These are phyloP conservation scores for Cochlearia excelsa DNA, from an alignment of 345 rosid genomes.

Conservation along the genomic window DNA sequence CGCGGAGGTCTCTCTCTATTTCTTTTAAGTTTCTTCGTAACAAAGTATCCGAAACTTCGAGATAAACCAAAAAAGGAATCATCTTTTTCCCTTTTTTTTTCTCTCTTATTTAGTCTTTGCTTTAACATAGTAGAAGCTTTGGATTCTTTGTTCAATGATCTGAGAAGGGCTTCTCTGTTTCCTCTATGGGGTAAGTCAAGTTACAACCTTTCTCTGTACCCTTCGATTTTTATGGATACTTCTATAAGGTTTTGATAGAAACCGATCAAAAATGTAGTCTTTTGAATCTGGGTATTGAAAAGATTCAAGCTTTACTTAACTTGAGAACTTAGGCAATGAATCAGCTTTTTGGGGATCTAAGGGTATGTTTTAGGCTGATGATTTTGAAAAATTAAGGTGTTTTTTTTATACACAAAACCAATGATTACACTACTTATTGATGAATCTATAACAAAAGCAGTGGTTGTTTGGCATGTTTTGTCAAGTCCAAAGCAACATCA, in stretches of 20 bases:
- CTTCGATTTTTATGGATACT: too few relatives aligned
- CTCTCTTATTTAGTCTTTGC: neutral
- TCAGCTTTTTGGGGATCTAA: too few relatives aligned
- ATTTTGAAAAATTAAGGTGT: too few relatives aligned
- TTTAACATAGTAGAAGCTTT: too few relatives aligned
- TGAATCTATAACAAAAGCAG: constrained; percentile 66
- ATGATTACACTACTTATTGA: neutral
- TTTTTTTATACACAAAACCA: neutral
- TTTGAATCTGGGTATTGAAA: too few relatives aligned
- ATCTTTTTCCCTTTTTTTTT: neutral
- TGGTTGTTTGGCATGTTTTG: constrained; percentile 74
- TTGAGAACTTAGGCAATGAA: too few relatives aligned
- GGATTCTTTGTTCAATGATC: neutral
- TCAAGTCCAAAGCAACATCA: constrained; percentile 37
- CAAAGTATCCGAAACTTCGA: neutral
- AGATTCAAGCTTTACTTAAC: too few relatives aligned
- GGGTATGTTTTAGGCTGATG: neutral
- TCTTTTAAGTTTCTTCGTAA: neutral
- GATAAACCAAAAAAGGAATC: neutral
- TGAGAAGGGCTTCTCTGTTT: neutral
- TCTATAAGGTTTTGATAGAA: too few relatives aligned
- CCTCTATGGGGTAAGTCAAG: neutral
- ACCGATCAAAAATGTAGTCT: too few relatives aligned
- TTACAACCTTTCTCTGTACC: neutral
- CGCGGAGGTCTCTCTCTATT: neutral